Base-by-base conservation (phyloP, 1,284 basidiomycete species). In the Macrocystidia cucumis region DNA sequence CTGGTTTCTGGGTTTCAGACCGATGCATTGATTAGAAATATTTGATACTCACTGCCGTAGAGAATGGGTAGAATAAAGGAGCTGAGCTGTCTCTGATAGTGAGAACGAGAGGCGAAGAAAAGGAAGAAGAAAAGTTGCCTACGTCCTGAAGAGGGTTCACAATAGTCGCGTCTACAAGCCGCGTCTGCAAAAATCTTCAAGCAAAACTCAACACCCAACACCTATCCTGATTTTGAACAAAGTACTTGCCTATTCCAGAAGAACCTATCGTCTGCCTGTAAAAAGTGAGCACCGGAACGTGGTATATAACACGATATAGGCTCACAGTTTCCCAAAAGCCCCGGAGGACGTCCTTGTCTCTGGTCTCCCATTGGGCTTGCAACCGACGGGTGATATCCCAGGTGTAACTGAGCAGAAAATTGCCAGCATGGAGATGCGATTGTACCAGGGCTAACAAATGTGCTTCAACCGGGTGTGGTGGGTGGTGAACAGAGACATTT, bases 161-260 rank as follows among this genome's bases (percentile, higher is more conserved):
- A 27, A 54, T 69, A 35, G 73, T 67, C 23, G 54, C 45, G 38
- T 90, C 82, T 37, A 89, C 84, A 33, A 91, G 56, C 44, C 76
- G 73, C 14, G 73, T 69, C 40, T 90, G 85, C 34, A 91, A 52
- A 53, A 76, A 84, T 55, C 81, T n/a, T 17, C 23, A 14, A n/a
- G n/a, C n/a, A n/a, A n/a, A n/a, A n/a, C n/a, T n/a, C n/a, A n/a
- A n/a, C n/a, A n/a, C n/a, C n/a, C n/a, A 27, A 28, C 28, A 9
- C 19, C 38, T 19, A 29, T n/a, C 23, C 20, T 25, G 37, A n/a
- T 28, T n/a, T 19, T 18, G 13, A 35, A 35, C 27, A 29, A 36
- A n/a, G n/a, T 54, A 70, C 62, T 44, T 63, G 89, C 74, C 81
- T 87, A 62, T 98, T 98, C 95, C 95, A 98, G 64, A 98, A 98